Percentiles rank a stretch among this genome's conserved stretches.
These are phyloP conservation scores for Agrostemma githago DNA, from an alignment of 148 eudicot genomes.

Conservation along the genomic window DNA sequence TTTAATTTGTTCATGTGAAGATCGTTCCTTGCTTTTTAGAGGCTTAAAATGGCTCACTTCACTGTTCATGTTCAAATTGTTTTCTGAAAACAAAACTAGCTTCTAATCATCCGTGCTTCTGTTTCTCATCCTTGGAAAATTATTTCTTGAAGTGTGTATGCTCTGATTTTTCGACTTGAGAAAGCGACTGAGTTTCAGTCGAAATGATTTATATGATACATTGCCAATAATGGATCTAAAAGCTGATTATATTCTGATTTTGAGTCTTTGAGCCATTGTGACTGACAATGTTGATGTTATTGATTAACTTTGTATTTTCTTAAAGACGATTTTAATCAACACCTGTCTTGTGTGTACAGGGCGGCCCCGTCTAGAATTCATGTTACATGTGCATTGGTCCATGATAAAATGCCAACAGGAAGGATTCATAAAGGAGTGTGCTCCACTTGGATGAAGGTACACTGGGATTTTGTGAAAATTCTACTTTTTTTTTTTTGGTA, in stretches of 20 bases:
- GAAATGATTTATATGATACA: not conserved
- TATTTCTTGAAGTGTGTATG: not conserved
- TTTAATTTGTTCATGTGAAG: not conserved
- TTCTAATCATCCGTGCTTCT: not conserved
- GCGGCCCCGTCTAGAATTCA: slow-evolving; percentile 80
- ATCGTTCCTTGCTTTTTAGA: not conserved
- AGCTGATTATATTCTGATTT: not conserved
- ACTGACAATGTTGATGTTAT: not conserved
- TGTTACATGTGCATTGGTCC: slow-evolving; percentile 85
- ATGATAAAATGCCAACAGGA: slow-evolving; percentile 78
- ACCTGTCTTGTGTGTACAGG: slow-evolving; percentile 37
- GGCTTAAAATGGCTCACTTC: not conserved
- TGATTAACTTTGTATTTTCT: not conserved
- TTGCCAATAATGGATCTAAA: not conserved
- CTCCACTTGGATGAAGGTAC: slow-evolving; percentile 99
- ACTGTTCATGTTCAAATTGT: not conserved
- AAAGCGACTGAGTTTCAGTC: not conserved
- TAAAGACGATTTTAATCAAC: not conserved
- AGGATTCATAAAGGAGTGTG: slow-evolving; percentile 91
- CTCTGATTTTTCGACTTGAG: not conserved
- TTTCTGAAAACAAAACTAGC: not conserved
- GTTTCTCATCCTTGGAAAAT: not conserved
- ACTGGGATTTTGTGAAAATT: not conserved
- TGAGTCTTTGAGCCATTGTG: not conserved
- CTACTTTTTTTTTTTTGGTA: not conserved